A percentile compares a stretch with the other conserved stretches of the same genome.
Conservation (phyloP, 73 alveolate species). For the Paramecium sonneborni region DNA sequence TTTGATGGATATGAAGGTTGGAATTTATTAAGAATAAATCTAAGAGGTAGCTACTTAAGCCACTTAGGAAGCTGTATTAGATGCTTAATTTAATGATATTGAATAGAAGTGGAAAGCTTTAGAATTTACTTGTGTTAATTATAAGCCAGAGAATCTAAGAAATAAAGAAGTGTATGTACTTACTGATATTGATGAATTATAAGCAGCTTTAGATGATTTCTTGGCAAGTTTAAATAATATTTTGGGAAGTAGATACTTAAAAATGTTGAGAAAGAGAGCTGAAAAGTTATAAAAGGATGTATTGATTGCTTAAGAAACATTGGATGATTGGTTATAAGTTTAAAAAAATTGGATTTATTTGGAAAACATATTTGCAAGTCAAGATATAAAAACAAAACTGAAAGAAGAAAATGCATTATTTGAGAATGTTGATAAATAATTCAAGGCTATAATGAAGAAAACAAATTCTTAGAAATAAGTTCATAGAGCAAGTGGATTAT, state of each 20-base stretch:
- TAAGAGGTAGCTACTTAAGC: slow-evolving; percentile 81
- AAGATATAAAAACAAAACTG: slow-evolving; percentile 97
- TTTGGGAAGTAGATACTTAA: slow-evolving; percentile 91
- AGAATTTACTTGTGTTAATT: slow-evolving; percentile 77
- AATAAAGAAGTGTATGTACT: slow-evolving; percentile 88
- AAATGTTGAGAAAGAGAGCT: slow-evolving; percentile 84
- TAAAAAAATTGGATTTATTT: slow-evolving; percentile 99
- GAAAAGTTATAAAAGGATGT: slow-evolving; percentile 89
- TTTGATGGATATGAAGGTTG: slow-evolving; percentile 78
- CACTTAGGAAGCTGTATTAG: slow-evolving; percentile 87
- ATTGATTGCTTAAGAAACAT: slow-evolving; percentile 82
- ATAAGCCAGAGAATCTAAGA: slow-evolving; percentile 80
- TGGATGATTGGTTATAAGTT: slow-evolving; percentile 99
- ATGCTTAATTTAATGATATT: slow-evolving; percentile 86
- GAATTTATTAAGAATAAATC: slow-evolving; percentile 79
- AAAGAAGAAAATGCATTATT: slow-evolving; percentile 90
- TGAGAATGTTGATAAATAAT: slow-evolving; percentile 93
- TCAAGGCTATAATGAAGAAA: slow-evolving; percentile 92
- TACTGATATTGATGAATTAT: slow-evolving; percentile 90
- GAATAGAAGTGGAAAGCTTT: slow-evolving; percentile 86
- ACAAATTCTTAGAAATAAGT: slow-evolving; percentile 89
- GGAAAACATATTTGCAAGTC: slow-evolving; percentile 96
- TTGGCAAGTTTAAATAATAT: slow-evolving; percentile 90
- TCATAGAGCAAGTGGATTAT: slow-evolving; percentile 80
- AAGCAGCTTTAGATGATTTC: slow-evolving; percentile 93